A percentile compares a stretch with the other conserved stretches of the same genome.
Evolutionary conservation across 768 basidiomycete species (phyloP).

Genomic region (Tulasnella sp.): DNA sequence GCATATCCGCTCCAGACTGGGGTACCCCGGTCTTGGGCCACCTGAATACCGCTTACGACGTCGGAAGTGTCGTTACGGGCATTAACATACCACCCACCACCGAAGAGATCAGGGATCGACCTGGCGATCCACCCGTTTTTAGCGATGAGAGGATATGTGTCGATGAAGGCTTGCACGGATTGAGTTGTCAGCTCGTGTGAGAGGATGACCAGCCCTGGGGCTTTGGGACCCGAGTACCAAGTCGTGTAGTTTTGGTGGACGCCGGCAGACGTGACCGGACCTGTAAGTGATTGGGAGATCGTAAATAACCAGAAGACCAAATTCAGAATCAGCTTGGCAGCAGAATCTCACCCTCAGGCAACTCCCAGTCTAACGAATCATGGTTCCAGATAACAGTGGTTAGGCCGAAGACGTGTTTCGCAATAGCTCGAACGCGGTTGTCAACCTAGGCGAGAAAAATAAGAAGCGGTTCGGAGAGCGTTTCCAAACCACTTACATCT

Average conservation of each 20-base stretch:
- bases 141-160: slow-evolving; percentile 26
- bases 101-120: slow-evolving; percentile 34
- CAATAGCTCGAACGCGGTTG: slow-evolving; percentile 45
- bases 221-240: slow-evolving; percentile 32
- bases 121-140: slow-evolving; percentile 39
- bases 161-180: slow-evolving; percentile 37
- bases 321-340: not conserved
- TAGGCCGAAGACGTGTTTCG: slow-evolving; percentile 43
- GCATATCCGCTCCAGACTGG: slow-evolving; percentile 12
- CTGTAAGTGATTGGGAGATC: not conserved
- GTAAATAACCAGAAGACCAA: not conserved
- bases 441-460: slow-evolving; percentile 38
- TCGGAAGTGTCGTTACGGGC: slow-evolving; percentile 29
- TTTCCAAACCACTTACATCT: slow-evolving; percentile 32
- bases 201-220: slow-evolving; percentile 39
- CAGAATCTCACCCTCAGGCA: slow-evolving; percentile 8
- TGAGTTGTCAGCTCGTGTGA: slow-evolving; percentile 39
- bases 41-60: slow-evolving; percentile 16
- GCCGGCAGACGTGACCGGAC: slow-evolving; percentile 17
- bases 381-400: slow-evolving; percentile 42
- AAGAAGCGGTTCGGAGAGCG: slow-evolving; percentile 11
- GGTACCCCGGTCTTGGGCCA: not conserved
- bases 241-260: slow-evolving; percentile 24
- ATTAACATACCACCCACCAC: slow-evolving; percentile 37
- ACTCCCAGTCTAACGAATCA: slow-evolving; percentile 34